phyloP scores from a whole-genome alignment of 371 early-diverging fungal genomes.

The Rhizopus microsporus region DNA sequence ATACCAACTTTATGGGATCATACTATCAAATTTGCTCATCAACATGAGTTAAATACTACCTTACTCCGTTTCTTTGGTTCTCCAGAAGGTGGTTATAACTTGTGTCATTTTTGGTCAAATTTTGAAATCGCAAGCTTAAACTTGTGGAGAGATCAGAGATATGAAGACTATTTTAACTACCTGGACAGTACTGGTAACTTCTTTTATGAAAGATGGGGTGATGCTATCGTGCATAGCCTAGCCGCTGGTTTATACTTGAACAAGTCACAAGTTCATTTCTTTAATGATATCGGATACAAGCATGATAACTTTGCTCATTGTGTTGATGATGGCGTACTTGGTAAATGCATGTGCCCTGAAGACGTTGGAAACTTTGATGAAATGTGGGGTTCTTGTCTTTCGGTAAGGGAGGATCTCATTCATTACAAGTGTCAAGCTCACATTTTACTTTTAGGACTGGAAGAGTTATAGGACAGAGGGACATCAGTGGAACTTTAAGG shows the following conservation, averaged over 20 bases:
- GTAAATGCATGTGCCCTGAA: conserved; percentile 49
- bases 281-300: conserved; percentile 84
- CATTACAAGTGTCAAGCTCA: background rate
- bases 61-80: conserved; percentile 46
- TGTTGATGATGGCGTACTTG: conserved; percentile 35
- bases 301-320: conserved; percentile 49
- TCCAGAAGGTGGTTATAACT: conserved; percentile 49
- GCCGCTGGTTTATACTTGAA: conserved; percentile 81
- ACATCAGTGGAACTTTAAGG: conserved; percentile 31
- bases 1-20: conserved; percentile 85
- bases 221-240: conserved; percentile 94
- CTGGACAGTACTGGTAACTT: conserved; percentile 86
- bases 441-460: conserved; percentile 25
- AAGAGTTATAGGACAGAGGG: conserved; percentile 29
- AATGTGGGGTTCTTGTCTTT: conserved; percentile 38
- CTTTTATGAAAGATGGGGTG: conserved; percentile 97
- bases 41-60: conserved; percentile 34
- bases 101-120: conserved; percentile 89
- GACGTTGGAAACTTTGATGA: conserved; percentile 35
- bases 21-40: conserved; percentile 58
- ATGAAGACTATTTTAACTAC: conserved; percentile 75
- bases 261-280: conserved; percentile 83
- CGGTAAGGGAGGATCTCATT: conserved; percentile 15
- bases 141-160: conserved; percentile 71
- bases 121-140: conserved; percentile 90